Percentiles rank a stretch among this genome's conserved stretches.
Evolutionary conservation across 129 eudicot species (phyloP).

Genomic region (Lactuca sativa): DNA sequence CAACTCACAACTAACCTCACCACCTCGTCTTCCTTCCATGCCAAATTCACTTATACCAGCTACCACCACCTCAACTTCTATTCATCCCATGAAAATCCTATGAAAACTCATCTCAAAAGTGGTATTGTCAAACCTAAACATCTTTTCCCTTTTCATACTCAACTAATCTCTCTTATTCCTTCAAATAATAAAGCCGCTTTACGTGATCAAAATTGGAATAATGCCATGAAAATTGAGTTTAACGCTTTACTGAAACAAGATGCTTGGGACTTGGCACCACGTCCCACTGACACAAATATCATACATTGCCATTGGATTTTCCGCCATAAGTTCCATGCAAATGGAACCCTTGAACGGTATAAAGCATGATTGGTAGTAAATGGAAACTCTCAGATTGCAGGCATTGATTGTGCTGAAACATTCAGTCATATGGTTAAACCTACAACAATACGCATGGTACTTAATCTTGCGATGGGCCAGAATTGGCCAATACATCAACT

Average conservation of each 20-base stretch:
- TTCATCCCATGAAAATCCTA: not conserved
- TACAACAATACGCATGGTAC: not conserved
- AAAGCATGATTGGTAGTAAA: no score
- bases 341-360: no score
- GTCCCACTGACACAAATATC: not conserved
- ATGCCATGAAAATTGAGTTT: not conserved
- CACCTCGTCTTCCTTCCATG: not conserved
- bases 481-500: not conserved
- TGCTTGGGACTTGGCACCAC: not conserved
- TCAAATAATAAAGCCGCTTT: not conserved
- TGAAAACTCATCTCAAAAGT: not conserved
- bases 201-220: not conserved
- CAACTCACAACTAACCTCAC: not conserved
- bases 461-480: not conserved
- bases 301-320: not conserved
- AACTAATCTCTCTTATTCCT: not conserved
- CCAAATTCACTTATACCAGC: not conserved
- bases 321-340: no score
- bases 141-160: not conserved
- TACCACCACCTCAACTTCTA: not conserved
- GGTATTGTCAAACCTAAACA: constrained; percentile 11
- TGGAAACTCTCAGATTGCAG: not conserved
- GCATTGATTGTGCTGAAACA: not conserved
- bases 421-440: constrained; percentile 5
- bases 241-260: not conserved